Evolutionary conservation across 306 rosid species (phyloP), one percentile per base, ranked within the genome.

Genomic region (Boehmeria nivea): DNA sequence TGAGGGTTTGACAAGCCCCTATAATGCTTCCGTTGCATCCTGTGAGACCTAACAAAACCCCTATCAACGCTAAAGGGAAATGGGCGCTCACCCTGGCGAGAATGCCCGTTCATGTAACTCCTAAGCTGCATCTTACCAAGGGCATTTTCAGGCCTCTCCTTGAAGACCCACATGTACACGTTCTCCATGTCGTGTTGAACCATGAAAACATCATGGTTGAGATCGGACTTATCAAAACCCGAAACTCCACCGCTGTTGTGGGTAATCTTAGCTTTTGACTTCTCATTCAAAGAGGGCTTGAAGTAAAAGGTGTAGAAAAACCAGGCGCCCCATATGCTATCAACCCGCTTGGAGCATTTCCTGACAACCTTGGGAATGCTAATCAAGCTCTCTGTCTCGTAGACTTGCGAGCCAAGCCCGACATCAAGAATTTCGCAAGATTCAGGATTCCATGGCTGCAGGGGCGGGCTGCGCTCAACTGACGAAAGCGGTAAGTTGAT

Each of bases 111-210:
- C 97, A 90, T 90, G 81, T 77, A 90, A 69, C 95, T 90, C 75
- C 97, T 81, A 18, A 90, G 83, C 81, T 90, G 97, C 97, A 90
- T 90, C 85, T 90, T 90, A 18, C 97, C 97, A 71, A 90, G 60
- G 0, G 97, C 94, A 70, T 90, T 90, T 46, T 84, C 95, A 0
- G 97, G 97, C 65, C 88, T 79, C 67, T 83, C 94, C 88, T 90
- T 90, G 78, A 90, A 90, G 65, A 84, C 95, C 97, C 97, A 90
- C 97, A 90, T 90, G 74, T 90, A 90, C 97, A 90, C 83, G 60
- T 90, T 90, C 64, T 90, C 97, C 97, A 90, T 83, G 80, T 90
- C 97, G 45, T 90, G 97, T 51, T 90, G 97, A 45, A 90, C 97
- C 91, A 90, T 78, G 63, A 90, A 90, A 56, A 86, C 83, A 66